These are phyloP conservation scores for Eucalyptus lansdowneana DNA, from an alignment of 345 rosid genomes.

Conservation along the genomic window DNA sequence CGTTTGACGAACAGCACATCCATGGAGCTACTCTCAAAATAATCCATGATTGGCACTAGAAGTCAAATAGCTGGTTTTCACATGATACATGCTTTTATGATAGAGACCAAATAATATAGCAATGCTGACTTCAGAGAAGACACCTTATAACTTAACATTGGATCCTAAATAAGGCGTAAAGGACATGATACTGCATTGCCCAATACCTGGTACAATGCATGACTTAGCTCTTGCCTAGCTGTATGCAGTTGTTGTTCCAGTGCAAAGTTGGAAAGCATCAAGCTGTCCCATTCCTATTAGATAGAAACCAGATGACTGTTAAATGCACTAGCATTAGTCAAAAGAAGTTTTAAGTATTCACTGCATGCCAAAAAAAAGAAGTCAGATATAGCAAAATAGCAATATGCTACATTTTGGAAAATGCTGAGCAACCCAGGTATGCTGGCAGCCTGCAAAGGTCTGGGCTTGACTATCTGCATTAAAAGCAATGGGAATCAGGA, in stretches of 20 bases:
- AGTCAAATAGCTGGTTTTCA: neutral
- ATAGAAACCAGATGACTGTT: neutral
- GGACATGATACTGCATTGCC: too few relatives aligned
- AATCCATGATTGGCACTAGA: neutral
- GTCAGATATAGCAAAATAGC: neutral
- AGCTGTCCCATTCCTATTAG: constrained; percentile 87
- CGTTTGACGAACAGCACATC: neutral
- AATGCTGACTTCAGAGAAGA: neutral
- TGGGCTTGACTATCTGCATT: too few relatives aligned
- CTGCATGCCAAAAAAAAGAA: neutral
- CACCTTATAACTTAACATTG: neutral
- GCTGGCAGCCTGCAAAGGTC: too few relatives aligned
- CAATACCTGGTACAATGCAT: constrained; percentile 93
- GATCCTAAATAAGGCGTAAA: neutral
- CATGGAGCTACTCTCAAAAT: neutral
- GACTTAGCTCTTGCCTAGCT: constrained; percentile 95
- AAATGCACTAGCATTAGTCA: neutral
- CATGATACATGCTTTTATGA: neutral
- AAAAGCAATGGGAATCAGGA: too few relatives aligned
- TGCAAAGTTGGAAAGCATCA: constrained; percentile 90
- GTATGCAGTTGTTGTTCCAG: constrained; percentile 93
- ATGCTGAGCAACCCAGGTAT: too few relatives aligned
- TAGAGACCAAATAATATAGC: neutral
- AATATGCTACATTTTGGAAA: too few relatives aligned
- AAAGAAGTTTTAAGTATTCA: neutral